Percentiles rank a stretch among this genome's conserved stretches.
Conservation (phyloP, 2,329 filamentous ascomycete genomes). For the Apiospora kogelbergensis region DNA sequence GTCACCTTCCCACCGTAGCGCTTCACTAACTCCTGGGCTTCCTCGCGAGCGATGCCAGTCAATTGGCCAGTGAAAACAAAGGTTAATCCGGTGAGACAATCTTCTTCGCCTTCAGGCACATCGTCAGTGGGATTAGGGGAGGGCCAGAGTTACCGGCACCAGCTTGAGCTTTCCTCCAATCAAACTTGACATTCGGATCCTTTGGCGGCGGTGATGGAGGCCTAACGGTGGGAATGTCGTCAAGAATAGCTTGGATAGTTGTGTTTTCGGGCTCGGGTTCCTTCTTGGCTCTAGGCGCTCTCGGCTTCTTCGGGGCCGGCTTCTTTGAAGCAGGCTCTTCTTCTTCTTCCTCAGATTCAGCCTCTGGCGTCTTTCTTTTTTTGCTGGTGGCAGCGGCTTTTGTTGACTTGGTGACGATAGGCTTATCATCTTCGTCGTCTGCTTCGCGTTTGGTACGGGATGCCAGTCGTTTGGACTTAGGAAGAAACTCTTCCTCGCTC, state of each 20-base stretch:
- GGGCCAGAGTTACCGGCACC: conserved; percentile 62
- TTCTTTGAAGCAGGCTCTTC: conserved; percentile 49
- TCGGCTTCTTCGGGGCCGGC: conserved; percentile 56
- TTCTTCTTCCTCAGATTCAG: conserved; percentile 56
- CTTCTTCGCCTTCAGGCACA: conserved; percentile 79
- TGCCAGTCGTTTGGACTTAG: conserved; percentile 59
- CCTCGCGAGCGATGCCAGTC: conserved; percentile 76
- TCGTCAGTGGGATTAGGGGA: conserved; percentile 67
- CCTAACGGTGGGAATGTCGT: conserved; percentile 80
- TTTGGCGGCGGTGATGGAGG: conserved; percentile 81
- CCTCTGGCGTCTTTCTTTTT: conserved; percentile 61
- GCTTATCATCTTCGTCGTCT: conserved; percentile 31
- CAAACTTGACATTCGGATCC: conserved; percentile 72
- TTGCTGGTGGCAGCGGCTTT: conserved; percentile 37
- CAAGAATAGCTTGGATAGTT: conserved; percentile 78
- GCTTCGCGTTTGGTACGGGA: conserved; percentile 41
- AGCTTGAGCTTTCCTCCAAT: conserved; percentile 65
- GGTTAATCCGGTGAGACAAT: conserved; percentile 83
- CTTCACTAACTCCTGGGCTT: conserved; percentile 84
- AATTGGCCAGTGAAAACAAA: conserved; percentile 96
- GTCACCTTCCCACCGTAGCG: conserved; percentile 92
- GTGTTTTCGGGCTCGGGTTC: conserved; percentile 65
- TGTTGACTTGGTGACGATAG: conserved; percentile 26
- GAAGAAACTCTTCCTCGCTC: conserved; percentile 67
- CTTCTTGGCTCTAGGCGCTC: conserved; percentile 63